phyloP scores from a whole-genome alignment of 805 yeast species.

The Yamadazyma sp. region DNA sequence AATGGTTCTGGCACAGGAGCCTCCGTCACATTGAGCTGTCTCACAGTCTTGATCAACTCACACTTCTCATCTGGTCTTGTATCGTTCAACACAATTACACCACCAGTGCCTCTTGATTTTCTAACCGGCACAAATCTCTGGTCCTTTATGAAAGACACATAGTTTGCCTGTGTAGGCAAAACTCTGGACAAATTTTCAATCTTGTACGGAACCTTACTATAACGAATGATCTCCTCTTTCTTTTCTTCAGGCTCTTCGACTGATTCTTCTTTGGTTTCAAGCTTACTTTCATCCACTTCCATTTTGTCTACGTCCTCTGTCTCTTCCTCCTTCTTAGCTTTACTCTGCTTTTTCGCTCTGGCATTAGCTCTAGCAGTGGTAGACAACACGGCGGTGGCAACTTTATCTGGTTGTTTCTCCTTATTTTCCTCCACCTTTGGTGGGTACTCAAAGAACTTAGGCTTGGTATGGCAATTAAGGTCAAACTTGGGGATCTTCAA shows the following conservation, averaged over 20 bases:
- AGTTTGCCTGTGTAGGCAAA: constrained; percentile 82
- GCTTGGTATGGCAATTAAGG: constrained; percentile 76
- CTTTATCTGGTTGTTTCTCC: constrained; percentile 81
- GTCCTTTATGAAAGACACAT: constrained; percentile 72
- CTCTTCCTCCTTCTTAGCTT: constrained; percentile 51
- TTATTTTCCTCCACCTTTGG: constrained; percentile 79
- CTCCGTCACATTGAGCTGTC: constrained; percentile 71
- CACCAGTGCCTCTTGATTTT: constrained; percentile 65
- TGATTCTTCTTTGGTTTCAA: constrained; percentile 17
- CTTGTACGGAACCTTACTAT: constrained; percentile 64
- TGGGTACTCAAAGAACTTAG: constrained; percentile 83
- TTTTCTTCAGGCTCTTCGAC: constrained; percentile 32
- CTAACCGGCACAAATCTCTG: constrained; percentile 82
- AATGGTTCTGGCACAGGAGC: constrained; percentile 77
- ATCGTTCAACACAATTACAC: constrained; percentile 72
- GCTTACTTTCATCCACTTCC: constrained; percentile 38
- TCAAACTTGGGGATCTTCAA: constrained; percentile 83
- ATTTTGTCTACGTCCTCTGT: constrained; percentile 38
- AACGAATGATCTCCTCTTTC: constrained; percentile 43
- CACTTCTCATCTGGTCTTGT: constrained; percentile 57
- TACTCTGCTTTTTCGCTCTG: constrained; percentile 68
- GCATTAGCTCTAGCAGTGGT: constrained; percentile 94
- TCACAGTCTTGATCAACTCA: constrained; percentile 75
- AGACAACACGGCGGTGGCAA: constrained; percentile 89
- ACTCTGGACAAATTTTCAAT: constrained; percentile 83